These are phyloP conservation scores for Picea abies DNA, from an alignment of 83 land plant genomes.

Conservation along the genomic window DNA sequence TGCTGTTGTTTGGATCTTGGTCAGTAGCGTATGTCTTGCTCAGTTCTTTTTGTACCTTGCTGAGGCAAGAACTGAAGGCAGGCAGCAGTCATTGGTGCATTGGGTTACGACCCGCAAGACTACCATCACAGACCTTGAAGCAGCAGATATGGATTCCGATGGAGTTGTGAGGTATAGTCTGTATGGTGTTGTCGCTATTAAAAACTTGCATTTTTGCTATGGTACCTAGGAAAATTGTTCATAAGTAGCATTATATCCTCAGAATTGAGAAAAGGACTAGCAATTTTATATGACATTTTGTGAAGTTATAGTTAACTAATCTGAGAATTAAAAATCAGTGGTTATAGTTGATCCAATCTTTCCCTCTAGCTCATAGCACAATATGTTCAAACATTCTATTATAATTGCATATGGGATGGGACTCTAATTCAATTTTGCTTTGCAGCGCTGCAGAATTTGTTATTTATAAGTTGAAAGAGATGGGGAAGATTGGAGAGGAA, in stretches of 20 bases:
- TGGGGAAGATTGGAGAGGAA: conserved; percentile 85
- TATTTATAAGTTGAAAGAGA: conserved; percentile 87
- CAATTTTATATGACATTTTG: background rate
- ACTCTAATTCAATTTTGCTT: conserved; percentile 14
- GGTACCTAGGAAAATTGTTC: background rate
- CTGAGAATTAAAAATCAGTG: background rate
- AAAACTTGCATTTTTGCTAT: background rate
- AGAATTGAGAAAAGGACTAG: background rate
- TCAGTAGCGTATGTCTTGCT: conserved; percentile 72
- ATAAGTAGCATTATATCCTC: background rate
- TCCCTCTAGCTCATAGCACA: background rate
- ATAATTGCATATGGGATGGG: background rate
- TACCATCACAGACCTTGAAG: conserved; percentile 70
- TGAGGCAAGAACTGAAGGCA: conserved; percentile 55
- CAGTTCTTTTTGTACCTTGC: conserved; percentile 82
- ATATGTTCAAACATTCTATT: background rate
- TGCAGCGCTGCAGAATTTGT: conserved; percentile 80
- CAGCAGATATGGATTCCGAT: conserved; percentile 83
- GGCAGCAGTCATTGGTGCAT: conserved; percentile 48
- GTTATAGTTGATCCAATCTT: background rate
- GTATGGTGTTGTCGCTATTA: background rate
- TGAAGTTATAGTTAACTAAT: background rate
- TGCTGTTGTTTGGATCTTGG: conserved; percentile 83
- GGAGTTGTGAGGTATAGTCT: conserved; percentile 57
- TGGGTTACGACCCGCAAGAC: conserved; percentile 70